phyloP scores from a whole-genome alignment of 1,284 basidiomycete genomes.

The Pseudozyma flocculosa region DNA sequence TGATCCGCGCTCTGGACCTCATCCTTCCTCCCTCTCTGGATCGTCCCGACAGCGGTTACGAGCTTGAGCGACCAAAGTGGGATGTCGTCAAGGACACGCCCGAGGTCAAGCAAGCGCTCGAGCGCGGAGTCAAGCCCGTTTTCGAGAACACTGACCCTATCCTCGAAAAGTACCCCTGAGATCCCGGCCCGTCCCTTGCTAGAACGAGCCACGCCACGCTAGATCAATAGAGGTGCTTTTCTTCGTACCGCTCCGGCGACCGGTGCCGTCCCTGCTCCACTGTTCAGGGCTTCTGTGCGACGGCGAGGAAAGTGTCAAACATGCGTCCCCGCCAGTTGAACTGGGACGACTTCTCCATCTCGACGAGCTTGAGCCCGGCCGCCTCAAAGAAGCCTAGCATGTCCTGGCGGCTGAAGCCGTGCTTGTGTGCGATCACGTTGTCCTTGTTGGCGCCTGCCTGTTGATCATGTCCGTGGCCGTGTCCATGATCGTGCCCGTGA shows the following conservation, averaged over 20 bases:
- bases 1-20: no score
- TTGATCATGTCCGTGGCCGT: conserved; percentile 5
- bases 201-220: no score
- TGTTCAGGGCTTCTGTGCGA: conserved; percentile 11
- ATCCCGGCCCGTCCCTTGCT: not conserved
- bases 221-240: no score
- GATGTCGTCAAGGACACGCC: conserved; percentile 18
- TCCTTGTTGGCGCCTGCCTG: conserved; percentile 3
- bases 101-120: conserved; percentile 28
- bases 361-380: conserved; percentile 19
- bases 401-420: conserved; percentile 21
- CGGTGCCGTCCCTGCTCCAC: no score
- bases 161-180: conserved; percentile 22
- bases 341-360: conserved; percentile 23
- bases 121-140: conserved; percentile 14
- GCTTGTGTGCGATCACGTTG: conserved; percentile 30
- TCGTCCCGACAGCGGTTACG: conserved; percentile 16
- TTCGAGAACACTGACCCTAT: conserved; percentile 30
- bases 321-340: conserved; percentile 21
- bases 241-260: no score
- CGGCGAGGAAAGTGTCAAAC: conserved; percentile 29
- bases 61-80: conserved; percentile 40
- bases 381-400: conserved; percentile 24
- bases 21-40: not conserved
- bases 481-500: conserved; percentile 5